These are phyloP conservation scores for Suhomyces pyralidae DNA, from an alignment of 805 yeast genomes.

Conservation along the genomic window DNA sequence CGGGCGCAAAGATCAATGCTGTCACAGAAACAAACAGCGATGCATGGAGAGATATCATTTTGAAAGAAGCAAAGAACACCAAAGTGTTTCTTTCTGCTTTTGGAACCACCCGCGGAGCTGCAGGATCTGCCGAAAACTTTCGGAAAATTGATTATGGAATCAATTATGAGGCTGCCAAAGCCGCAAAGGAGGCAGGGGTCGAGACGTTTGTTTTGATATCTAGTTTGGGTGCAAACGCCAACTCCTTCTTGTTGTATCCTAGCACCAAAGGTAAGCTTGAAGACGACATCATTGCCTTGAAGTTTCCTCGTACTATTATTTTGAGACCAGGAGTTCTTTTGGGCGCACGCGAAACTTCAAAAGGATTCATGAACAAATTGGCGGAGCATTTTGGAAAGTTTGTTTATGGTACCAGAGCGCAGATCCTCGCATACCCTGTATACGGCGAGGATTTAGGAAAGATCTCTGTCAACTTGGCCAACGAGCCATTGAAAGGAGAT, in stretches of 20 bases:
- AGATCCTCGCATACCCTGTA: slow-evolving; percentile 38
- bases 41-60: slow-evolving; percentile 49
- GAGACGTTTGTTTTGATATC: slow-evolving; percentile 67
- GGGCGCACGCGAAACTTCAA: slow-evolving; percentile 54
- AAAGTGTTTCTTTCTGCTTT: slow-evolving; percentile 59
- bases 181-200: slow-evolving; percentile 69
- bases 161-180: slow-evolving; percentile 64
- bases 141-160: slow-evolving; percentile 70
- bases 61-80: slow-evolving; percentile 26
- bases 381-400: slow-evolving; percentile 28
- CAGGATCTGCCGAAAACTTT: slow-evolving; percentile 72
- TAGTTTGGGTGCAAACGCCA: slow-evolving; percentile 57
- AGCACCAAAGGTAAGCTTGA: slow-evolving; percentile 77
- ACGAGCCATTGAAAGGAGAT: slow-evolving; percentile 11
- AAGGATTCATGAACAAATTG: slow-evolving; percentile 34
- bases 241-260: slow-evolving; percentile 59
- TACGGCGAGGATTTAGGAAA: slow-evolving; percentile 64
- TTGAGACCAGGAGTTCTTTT: slow-evolving; percentile 73
- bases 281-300: slow-evolving; percentile 56
- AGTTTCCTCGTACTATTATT: slow-evolving; percentile 70
- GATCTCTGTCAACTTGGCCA: slow-evolving; percentile 47
- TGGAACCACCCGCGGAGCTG: slow-evolving; percentile 72
- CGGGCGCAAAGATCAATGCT: slow-evolving; percentile 30
- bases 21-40: slow-evolving; percentile 45
- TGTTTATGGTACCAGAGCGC: slow-evolving; percentile 15